phyloP scores from a whole-genome alignment of 108 stramenopile species.

The Cyclostephanos invisitatus region DNA sequence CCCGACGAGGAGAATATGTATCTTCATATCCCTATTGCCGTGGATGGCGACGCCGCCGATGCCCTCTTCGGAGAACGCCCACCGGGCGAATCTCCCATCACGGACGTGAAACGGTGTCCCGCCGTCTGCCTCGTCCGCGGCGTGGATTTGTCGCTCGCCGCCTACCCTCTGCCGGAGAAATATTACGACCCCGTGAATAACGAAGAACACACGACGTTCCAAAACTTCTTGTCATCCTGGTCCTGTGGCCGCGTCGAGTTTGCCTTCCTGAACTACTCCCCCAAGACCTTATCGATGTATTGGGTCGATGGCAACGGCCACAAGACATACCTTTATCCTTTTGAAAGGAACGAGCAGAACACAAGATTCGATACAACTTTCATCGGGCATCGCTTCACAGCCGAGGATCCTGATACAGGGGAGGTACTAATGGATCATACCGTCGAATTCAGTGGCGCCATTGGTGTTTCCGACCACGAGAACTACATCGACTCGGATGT shows the following conservation, averaged over 20 bases:
- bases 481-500: slow-evolving; percentile 32
- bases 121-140: slow-evolving; percentile 56
- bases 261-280: slow-evolving; percentile 65
- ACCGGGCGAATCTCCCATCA: too few relatives aligned
- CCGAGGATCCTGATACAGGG: slow-evolving; percentile 38
- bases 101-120: too few relatives aligned
- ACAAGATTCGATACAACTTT: slow-evolving; percentile 59
- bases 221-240: slow-evolving; percentile 16
- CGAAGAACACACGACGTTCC: slow-evolving; percentile 34
- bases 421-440: slow-evolving; percentile 46
- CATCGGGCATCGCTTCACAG: slow-evolving; percentile 62
- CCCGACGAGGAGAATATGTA: slow-evolving; percentile 14
- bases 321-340: slow-evolving; percentile 16
- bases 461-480: slow-evolving; percentile 55
- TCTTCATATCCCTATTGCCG: slow-evolving; percentile 30
- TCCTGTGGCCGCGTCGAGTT: slow-evolving; percentile 56
- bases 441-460: slow-evolving; percentile 48
- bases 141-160: slow-evolving; percentile 33
- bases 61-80: slow-evolving; percentile 13
- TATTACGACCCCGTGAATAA: slow-evolving; percentile 27
- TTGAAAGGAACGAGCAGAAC: slow-evolving; percentile 55
- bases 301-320: slow-evolving; percentile 46
- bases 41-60: slow-evolving; percentile 38
- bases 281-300: slow-evolving; percentile 41
- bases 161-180: slow-evolving; percentile 44